Evolutionary conservation across 1,284 basidiomycete species (phyloP).

Genomic region (Gomphus sp.): DNA sequence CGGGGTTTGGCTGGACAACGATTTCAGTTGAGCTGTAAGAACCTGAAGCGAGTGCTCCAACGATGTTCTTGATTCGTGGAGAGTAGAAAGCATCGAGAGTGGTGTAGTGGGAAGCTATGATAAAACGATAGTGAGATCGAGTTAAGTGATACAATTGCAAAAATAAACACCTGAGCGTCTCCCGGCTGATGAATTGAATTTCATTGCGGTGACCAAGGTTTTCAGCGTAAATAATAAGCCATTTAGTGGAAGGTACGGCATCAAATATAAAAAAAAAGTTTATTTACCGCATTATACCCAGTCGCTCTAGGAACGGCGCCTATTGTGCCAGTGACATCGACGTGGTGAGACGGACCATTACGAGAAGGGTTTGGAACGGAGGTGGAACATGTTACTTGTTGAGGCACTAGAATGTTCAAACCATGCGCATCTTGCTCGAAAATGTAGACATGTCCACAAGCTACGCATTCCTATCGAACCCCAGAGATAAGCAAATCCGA

Average conservation of each 20-base stretch:
- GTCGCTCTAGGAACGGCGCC: neutral
- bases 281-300: neutral
- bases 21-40: constrained; percentile 43
- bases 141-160: neutral
- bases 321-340: neutral
- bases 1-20: constrained; percentile 29
- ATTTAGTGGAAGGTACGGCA: neutral
- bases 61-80: constrained; percentile 33
- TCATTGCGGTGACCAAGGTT: neutral
- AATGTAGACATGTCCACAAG: constrained; percentile 56
- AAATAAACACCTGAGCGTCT: neutral
- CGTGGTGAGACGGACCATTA: neutral
- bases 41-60: constrained; percentile 44
- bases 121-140: neutral
- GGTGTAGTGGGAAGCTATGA: neutral
- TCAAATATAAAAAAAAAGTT: neutral
- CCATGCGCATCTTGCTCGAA: constrained; percentile 33
- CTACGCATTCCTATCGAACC: constrained; percentile 60
- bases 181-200: neutral
- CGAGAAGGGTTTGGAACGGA: neutral
- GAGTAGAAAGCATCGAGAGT: constrained; percentile 20
- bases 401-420: neutral
- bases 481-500: neutral
- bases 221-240: neutral
- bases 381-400: neutral